These are phyloP conservation scores for Suaeda aralocaspica DNA, from an alignment of 148 eudicot species.

Conservation along the genomic window DNA sequence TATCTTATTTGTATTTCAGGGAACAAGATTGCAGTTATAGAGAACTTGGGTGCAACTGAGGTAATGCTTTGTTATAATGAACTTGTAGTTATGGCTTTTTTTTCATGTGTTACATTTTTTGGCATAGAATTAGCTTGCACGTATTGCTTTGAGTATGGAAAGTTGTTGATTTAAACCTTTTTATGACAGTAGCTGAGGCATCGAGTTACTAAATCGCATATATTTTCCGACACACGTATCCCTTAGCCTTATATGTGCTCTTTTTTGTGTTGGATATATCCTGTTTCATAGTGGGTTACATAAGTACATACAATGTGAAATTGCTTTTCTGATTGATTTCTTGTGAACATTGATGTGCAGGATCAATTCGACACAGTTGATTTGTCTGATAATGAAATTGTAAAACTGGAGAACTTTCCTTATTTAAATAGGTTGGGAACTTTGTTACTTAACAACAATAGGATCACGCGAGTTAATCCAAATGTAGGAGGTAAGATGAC, in stretches of 20 bases:
- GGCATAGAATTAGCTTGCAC: no score
- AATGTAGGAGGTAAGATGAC: conserved; percentile 67
- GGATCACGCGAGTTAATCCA: conserved; percentile 90
- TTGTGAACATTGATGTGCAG: conserved; percentile 35
- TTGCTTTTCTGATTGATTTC: not conserved
- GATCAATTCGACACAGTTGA: conserved; percentile 98
- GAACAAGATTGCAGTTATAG: conserved; percentile 84
- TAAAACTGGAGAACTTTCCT: conserved; percentile 94
- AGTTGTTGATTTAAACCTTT: not conserved
- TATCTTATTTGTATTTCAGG: conserved; percentile 34
- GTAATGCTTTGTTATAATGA: conserved; percentile 22
- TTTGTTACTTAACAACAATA: conserved; percentile 76
- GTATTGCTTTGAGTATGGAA: not conserved
- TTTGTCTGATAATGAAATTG: conserved; percentile 96
- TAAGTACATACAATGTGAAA: no score
- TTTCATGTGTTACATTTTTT: not conserved
- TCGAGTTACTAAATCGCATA: no score
- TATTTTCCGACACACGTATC: no score
- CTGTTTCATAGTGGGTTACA: not conserved
- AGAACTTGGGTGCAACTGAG: conserved; percentile 92
- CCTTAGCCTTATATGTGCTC: no score
- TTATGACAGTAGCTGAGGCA: no score
- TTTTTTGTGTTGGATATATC: not conserved
- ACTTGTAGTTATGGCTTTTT: not conserved
- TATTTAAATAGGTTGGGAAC: conserved; percentile 76